Evolutionary conservation across 441 rosid species (phyloP).

Genomic region (Lepidium campestre): DNA sequence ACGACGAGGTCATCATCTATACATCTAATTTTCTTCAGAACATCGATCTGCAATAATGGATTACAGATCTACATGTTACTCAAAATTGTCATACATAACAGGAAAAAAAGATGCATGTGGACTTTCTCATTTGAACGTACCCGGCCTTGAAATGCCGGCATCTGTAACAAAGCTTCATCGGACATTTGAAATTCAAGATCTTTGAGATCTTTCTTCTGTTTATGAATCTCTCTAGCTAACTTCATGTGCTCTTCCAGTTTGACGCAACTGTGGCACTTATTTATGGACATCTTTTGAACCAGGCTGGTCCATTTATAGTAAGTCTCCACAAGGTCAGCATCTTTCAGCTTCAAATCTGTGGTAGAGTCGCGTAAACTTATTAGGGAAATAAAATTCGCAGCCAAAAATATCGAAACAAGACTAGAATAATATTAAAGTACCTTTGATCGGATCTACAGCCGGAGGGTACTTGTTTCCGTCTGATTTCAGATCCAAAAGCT

Average conservation of each 20-base stretch:
- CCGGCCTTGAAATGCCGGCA: constrained; percentile 97
- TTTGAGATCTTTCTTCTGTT: constrained; percentile 62
- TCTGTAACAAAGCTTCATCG: constrained; percentile 90
- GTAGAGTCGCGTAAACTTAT: constrained; percentile 16
- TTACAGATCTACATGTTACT: constrained; percentile 14
- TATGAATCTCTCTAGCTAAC: constrained; percentile 61
- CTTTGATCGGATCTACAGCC: constrained; percentile 71
- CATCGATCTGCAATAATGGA: constrained; percentile 67
- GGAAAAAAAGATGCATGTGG: not conserved
- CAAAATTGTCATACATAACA: not conserved
- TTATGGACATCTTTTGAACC: constrained; percentile 71
- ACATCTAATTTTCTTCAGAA: constrained; percentile 83
- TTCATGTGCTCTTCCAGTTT: constrained; percentile 80
- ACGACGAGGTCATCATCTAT: constrained; percentile 87
- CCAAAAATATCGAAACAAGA: not conserved
- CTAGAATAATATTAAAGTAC: constrained; percentile 30
- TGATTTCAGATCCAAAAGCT: constrained; percentile 55
- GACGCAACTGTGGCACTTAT: constrained; percentile 87
- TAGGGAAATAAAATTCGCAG: not conserved
- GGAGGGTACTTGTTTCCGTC: constrained; percentile 73
- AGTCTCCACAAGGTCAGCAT: constrained; percentile 51
- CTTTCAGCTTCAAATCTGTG: constrained; percentile 79
- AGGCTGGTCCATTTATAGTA: constrained; percentile 59
- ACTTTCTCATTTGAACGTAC: constrained; percentile 38
- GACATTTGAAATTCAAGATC: constrained; percentile 64